Evolutionary conservation across 495 filamentous ascomycete genomes (phyloP), one percentile per base, ranked within the genome.

Genomic region (Aspergillus sclerotiicarbonarius): DNA sequence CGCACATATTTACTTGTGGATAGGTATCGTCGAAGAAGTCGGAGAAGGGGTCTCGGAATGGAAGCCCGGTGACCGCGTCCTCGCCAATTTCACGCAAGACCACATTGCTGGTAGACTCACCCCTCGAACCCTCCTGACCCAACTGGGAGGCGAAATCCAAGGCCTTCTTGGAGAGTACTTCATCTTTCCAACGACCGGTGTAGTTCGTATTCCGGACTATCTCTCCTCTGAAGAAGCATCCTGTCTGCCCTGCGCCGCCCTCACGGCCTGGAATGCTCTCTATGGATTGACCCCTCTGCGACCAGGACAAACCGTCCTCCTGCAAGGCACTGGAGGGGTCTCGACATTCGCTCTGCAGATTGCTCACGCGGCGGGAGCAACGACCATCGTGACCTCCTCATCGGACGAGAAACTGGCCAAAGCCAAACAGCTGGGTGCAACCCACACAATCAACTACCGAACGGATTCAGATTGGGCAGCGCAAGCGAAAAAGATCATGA

Each of bases 231-330:
- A 59, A 16, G 73, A 78, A 55, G 68, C 63, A 0, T 58, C 64
- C 10, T 59, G 54, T 15, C 63, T 78, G 10, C 57, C 71, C 16
- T 73, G 72, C 35, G 72, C 76, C 2, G 68, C 63, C 10, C 58
- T 69, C 12, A 77, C 77, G 37, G 75, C 74, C 1, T 77, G 75
- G 73, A 78, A 73, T 55, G 74, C 68, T 0, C 57, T 74, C 29
- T 67, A 67, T 30, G 64, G 68, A 31, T 47, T 56, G 10, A 33
- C 58, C 13, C 55, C 58, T 25, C 8, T 71, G 16, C 50, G 55
- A 51, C 54, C 58, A 29, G 73, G 71, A 10, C 53, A 69, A 19
- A 62, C 57, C 41, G 70, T 72, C 19, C 63, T 76, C 19, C 44
- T 69, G 7, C 69, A 68, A 54, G 73, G 73, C 1, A 76, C 73